Base-by-base conservation (phyloP, 164 flowering plant genomes). In the Annona squamosa region DNA sequence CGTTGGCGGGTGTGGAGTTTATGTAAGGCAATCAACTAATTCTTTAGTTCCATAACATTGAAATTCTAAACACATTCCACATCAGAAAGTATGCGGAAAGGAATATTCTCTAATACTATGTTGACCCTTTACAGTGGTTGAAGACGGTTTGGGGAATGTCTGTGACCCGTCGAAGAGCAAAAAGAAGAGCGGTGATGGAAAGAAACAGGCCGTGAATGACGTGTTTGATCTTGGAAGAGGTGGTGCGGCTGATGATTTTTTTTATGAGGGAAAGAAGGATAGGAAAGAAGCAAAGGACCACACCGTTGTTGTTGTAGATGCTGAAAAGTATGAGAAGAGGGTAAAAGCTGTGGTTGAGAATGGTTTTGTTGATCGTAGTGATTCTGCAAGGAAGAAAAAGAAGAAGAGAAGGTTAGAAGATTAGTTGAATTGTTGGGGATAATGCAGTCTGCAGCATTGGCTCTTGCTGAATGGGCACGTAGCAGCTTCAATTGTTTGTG, bases 101-200 rank as follows among this genome's bases (percentile, higher is more conserved):
- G 71, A 41, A 37, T 66, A 46, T 68, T 57, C 12, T 7, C 66
- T 43, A 65, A 5, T 72, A 18, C 4, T n/a, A 56, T 48, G 6
- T 75, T 26, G 2, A 42, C 70, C 69, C 2, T 73, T 10, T 71
- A 41, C 79, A 90, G 92, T 78, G 95, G 86, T 82, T 26, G 37
- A 89, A 84, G 76, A 91, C 90, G 16, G 91, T 87, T 1, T n/a
- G 17, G 47, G 90, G 87, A 73, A n/a, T n/a, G n/a, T n/a, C n/a
- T n/a, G n/a, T n/a, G n/a, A n/a, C n/a, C n/a, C n/a, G n/a, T n/a
- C n/a, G n/a, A n/a, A n/a, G n/a, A n/a, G n/a, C n/a, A n/a, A n/a
- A n/a, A n/a, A n/a, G n/a, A 43, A n/a, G 85, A 89, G 70, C 91
- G 17, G 90, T 85, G 42, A 86, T 82, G 88, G 95, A 87, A 78